These are phyloP conservation scores for Ophiostoma perfectum DNA, from an alignment of 2,329 filamentous ascomycete species.

Conservation along the genomic window DNA sequence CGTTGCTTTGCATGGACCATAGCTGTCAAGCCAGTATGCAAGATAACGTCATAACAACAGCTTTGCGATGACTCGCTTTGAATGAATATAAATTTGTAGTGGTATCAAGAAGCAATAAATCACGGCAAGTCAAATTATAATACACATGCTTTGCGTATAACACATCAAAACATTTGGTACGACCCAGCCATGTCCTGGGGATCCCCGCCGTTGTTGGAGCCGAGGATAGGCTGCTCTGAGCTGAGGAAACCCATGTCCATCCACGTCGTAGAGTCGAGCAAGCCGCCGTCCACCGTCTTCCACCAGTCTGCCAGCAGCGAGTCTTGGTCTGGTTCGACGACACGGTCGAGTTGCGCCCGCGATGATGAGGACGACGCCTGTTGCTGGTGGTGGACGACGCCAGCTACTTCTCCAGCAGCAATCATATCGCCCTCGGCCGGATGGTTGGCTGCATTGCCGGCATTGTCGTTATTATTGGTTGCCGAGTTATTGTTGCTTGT, in stretches of 20 bases:
- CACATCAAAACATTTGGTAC: conserved; percentile 18
- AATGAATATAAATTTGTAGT: neutral
- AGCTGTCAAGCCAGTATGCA: neutral
- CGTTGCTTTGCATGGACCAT: too few species aligned
- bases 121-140: neutral
- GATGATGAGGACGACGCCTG: neutral
- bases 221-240: conserved; percentile 25
- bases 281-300: conserved; percentile 24
- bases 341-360: neutral
- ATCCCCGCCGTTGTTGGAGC: conserved; percentile 8
- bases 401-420: neutral
- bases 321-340: conserved; percentile 24
- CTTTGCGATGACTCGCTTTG: neutral
- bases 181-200: conserved; percentile 2
- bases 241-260: conserved; percentile 27
- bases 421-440: neutral
- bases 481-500: neutral
- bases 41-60: neutral
- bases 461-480: neutral
- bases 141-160: neutral
- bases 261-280: conserved; percentile 26
- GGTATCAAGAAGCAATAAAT: neutral
- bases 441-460: neutral
- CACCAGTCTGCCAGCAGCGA: conserved; percentile 26
- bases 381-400: neutral